A percentile compares a stretch with the other conserved stretches of the same genome.
phyloP scores from a whole-genome alignment of 805 yeast genomes.

The Yarrowia phangngaensis region DNA sequence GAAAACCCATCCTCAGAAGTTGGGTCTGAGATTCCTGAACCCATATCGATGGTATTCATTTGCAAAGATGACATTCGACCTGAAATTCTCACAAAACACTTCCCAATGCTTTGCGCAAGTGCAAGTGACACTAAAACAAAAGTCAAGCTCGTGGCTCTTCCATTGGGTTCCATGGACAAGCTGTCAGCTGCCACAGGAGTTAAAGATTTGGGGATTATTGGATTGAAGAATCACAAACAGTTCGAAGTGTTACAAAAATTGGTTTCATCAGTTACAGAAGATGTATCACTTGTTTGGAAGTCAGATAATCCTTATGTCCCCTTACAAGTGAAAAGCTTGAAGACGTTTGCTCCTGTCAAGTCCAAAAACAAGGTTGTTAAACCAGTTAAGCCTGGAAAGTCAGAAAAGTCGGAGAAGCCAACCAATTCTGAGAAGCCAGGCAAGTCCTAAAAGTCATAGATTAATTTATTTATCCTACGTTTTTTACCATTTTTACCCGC shows the following conservation, averaged over 20 bases:
- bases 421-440: neutral
- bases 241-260: conserved; percentile 1
- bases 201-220: conserved; percentile 2
- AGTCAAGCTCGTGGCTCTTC: conserved; percentile 9
- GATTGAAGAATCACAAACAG: conserved; percentile 13
- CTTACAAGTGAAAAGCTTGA: conserved; percentile 20
- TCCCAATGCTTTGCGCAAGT: conserved; percentile 30
- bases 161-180: conserved; percentile 12
- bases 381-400: conserved; percentile 6
- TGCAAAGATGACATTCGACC: conserved; percentile 32
- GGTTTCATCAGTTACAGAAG: neutral
- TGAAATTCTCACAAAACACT: conserved; percentile 30
- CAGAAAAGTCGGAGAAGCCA: no score
- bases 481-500: no score
- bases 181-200: neutral
- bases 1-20: no score
- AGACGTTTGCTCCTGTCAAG: conserved; percentile 16
- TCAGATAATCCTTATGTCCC: neutral
- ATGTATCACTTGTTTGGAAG: conserved; percentile 9
- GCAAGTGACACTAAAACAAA: neutral
- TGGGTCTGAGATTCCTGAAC: neutral
- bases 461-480: no score
- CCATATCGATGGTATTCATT: conserved; percentile 30
- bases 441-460: no score
- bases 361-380: conserved; percentile 17